Evolutionary conservation across 257 asterid species (phyloP).

Genomic region (Penstemon davidsonii): DNA sequence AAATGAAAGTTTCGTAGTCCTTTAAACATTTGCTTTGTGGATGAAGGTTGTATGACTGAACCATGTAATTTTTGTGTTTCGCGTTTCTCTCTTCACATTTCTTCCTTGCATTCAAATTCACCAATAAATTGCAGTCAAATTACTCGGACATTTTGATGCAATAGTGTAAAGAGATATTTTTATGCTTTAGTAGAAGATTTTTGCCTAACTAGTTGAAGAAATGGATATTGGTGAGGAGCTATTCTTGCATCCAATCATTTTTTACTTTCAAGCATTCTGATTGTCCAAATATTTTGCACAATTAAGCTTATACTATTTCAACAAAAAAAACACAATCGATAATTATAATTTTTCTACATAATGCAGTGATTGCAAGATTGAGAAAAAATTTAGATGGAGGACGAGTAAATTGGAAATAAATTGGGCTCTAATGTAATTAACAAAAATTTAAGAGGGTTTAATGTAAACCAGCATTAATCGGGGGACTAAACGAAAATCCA

Average conservation of each 20-base stretch:
- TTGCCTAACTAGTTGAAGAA: background rate
- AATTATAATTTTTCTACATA: no score
- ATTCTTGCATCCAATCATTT: background rate
- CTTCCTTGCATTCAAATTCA: no score
- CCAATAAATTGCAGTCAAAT: background rate
- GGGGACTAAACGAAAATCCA: slow-evolving; percentile 19
- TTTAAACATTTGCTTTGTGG: no score
- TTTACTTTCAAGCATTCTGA: background rate
- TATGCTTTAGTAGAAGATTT: background rate
- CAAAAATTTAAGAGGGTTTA: background rate
- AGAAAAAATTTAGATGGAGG: background rate
- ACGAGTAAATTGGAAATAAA: background rate
- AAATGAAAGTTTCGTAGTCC: no score
- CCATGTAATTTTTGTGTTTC: no score
- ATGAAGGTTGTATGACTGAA: no score
- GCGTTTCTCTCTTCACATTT: no score
- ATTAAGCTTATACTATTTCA: no score
- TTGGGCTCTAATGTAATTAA: background rate
- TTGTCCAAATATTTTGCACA: no score
- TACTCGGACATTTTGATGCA: background rate
- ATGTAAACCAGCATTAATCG: background rate
- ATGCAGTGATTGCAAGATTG: background rate
- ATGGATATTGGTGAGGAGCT: background rate
- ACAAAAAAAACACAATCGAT: no score
- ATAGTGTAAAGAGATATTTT: background rate